These are phyloP conservation scores for Podila clonocystis DNA, from an alignment of 192 early-diverging fungal genomes.

Conservation along the genomic window DNA sequence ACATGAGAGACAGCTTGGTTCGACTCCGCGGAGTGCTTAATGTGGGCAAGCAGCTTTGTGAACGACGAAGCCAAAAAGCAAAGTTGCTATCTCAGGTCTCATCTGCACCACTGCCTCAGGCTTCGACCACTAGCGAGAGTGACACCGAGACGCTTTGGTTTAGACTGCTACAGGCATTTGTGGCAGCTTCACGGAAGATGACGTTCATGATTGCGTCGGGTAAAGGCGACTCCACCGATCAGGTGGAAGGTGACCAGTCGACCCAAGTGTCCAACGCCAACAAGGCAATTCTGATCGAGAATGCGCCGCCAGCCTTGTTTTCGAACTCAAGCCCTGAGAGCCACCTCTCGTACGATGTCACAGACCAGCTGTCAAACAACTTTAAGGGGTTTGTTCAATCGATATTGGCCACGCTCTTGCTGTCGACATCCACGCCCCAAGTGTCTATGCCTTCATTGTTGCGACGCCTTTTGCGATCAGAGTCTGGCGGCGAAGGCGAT, in stretches of 20 bases:
- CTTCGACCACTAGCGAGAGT: slow-evolving; percentile 32
- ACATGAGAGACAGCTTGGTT: slow-evolving; percentile 57
- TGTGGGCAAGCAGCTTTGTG: slow-evolving; percentile 67
- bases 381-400: slow-evolving; percentile 69
- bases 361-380: slow-evolving; percentile 56
- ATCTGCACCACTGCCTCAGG: slow-evolving; percentile 16
- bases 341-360: slow-evolving; percentile 30
- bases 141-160: slow-evolving; percentile 68
- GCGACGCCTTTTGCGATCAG: slow-evolving; percentile 63
- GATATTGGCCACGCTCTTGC: slow-evolving; percentile 63
- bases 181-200: slow-evolving; percentile 63
- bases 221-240: slow-evolving; percentile 1
- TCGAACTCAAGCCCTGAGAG: slow-evolving; percentile 39
- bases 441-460: slow-evolving; percentile 65
- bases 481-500: slow-evolving; percentile 37
- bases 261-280: not conserved
- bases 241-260: not conserved
- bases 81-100: slow-evolving; percentile 15
- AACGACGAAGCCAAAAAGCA: slow-evolving; percentile 49
- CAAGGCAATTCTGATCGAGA: slow-evolving; percentile 11
- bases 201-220: slow-evolving; percentile 24
- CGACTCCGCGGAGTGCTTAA: slow-evolving; percentile 64
- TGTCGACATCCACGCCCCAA: slow-evolving; percentile 66
- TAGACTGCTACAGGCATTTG: slow-evolving; percentile 64
- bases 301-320: slow-evolving; percentile 39